Evolutionary conservation across 2,329 filamentous ascomycete genomes (phyloP).

Genomic region (Diaporthe capsici): DNA sequence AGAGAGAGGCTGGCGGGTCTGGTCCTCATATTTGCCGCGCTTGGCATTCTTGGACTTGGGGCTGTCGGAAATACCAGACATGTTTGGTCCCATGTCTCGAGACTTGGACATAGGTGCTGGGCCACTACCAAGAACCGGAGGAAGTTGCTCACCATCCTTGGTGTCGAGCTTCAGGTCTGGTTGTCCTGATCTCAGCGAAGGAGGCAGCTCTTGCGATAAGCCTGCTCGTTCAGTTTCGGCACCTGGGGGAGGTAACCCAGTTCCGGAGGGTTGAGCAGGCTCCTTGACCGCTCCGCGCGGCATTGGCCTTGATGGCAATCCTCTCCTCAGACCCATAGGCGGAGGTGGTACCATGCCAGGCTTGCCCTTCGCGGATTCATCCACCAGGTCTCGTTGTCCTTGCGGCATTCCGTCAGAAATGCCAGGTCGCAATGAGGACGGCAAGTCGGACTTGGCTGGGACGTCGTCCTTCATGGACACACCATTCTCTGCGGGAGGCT

Average conservation of each 20-base stretch:
- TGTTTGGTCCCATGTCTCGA: neutral
- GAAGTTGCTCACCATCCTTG: neutral
- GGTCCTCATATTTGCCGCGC: neutral
- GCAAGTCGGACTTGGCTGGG: neutral
- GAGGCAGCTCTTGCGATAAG: neutral
- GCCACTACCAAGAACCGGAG: neutral
- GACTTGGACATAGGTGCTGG: neutral
- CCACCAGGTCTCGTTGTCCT: conserved; percentile 2
- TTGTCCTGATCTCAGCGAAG: neutral
- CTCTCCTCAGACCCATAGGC: neutral
- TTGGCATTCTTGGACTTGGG: conserved; percentile 14
- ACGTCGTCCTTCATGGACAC: neutral
- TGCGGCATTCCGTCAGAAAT: neutral
- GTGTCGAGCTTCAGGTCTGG: conserved; percentile 12
- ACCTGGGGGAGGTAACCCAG: neutral
- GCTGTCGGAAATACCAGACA: neutral
- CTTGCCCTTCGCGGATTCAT: neutral
- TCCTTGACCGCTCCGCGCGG: neutral
- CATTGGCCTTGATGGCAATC: neutral
- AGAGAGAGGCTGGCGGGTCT: conserved; percentile 22
- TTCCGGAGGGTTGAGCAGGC: neutral
- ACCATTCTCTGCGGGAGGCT: neutral
- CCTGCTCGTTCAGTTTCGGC: neutral
- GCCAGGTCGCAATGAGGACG: conserved; percentile 3
- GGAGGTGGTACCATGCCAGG: neutral